phyloP scores from a whole-genome alignment of 352 stramenopile species.

The Pythium phragmiticola region DNA sequence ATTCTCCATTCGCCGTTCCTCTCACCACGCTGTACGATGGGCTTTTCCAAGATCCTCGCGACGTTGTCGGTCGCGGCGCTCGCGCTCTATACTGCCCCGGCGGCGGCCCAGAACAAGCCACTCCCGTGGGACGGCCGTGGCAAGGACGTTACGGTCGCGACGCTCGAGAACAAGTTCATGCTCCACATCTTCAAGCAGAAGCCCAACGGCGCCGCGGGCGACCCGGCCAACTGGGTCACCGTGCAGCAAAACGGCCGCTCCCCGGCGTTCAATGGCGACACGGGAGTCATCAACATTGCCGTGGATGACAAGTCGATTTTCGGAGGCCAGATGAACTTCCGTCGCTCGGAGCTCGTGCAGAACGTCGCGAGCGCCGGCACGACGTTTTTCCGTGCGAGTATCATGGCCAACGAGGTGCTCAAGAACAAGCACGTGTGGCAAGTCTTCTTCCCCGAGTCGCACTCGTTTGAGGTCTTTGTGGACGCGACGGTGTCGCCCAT shows the following conservation, averaged over 20 bases:
- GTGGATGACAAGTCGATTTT: constrained; percentile 54
- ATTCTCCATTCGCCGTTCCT: too few relatives aligned
- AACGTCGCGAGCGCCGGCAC: constrained; percentile 39
- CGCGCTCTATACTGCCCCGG: constrained; percentile 9
- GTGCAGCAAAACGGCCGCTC: constrained; percentile 43
- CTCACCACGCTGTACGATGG: constrained; percentile 12
- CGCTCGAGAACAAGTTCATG: constrained; percentile 55
- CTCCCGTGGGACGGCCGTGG: constrained; percentile 62
- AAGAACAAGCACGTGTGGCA: constrained; percentile 61
- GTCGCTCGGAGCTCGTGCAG: constrained; percentile 67
- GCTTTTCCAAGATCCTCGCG: constrained; percentile 23
- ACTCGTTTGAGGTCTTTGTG: constrained; percentile 61
- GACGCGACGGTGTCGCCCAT: constrained; percentile 48
- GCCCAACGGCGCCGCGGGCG: constrained; percentile 40
- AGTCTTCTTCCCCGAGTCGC: constrained; percentile 58
- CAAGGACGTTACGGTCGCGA: constrained; percentile 49
- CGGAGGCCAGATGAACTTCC: constrained; percentile 57
- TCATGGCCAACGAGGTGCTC: constrained; percentile 47
- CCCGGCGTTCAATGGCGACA: constrained; percentile 59
- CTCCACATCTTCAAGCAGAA: constrained; percentile 61
- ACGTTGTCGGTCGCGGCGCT: constrained; percentile 18
- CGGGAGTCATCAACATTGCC: constrained; percentile 50
- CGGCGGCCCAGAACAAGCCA: constrained; percentile 21
- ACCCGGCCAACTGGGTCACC: constrained; percentile 52
- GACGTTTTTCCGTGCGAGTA: constrained; percentile 62